A percentile compares a stretch with the other conserved stretches of the same genome.
phyloP scores from a whole-genome alignment of 2,329 filamentous ascomycete species.

The Cladorrhinum sp. region DNA sequence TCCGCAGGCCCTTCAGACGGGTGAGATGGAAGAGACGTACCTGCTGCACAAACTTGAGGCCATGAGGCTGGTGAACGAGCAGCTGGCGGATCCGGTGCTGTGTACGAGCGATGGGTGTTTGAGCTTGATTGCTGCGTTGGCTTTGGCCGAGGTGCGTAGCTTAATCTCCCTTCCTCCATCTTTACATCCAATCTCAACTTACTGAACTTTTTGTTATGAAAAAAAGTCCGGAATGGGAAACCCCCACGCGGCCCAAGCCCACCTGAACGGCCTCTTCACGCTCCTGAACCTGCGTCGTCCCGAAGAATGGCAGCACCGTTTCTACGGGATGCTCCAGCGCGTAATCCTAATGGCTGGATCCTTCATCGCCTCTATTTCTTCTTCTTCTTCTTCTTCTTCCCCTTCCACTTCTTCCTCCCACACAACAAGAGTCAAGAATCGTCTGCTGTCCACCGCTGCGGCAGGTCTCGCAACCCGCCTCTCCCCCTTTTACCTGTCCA shows the following conservation, averaged over 20 bases:
- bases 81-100: conserved; percentile 14
- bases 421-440: background rate
- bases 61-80: conserved; percentile 19
- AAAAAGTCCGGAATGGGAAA: conserved; percentile 20
- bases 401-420: no score
- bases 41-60: conserved; percentile 24
- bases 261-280: conserved; percentile 21
- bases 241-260: conserved; percentile 17
- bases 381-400: no score
- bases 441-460: no score
- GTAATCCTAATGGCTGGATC: conserved; percentile 11
- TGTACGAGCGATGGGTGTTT: conserved; percentile 17
- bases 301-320: conserved; percentile 19
- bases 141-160: conserved; percentile 19
- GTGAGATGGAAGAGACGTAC: conserved; percentile 22
- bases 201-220: background rate
- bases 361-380: background rate
- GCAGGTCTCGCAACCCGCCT: conserved; percentile 13
- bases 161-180: background rate
- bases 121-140: conserved; percentile 18
- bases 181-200: background rate
- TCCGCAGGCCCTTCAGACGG: background rate
- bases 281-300: conserved; percentile 17
- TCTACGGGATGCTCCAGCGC: conserved; percentile 20
- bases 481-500: conserved; percentile 17